These are phyloP conservation scores for Westerdykella aurantiaca DNA, from an alignment of 2,329 filamentous ascomycete species.

Conservation along the genomic window DNA sequence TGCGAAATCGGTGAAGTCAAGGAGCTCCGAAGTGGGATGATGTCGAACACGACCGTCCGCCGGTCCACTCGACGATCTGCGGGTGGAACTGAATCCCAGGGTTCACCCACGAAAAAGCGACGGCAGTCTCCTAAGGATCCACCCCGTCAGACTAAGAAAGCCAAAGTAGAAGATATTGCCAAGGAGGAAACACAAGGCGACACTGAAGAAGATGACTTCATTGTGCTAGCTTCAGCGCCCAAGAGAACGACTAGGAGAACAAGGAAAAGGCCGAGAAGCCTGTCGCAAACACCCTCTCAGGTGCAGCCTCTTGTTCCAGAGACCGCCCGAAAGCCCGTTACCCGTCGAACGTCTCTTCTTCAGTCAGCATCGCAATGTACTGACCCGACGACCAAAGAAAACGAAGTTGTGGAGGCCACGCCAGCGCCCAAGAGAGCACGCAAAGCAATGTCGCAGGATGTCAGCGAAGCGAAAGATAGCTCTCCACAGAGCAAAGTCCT, in stretches of 20 bases:
- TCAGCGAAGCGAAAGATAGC: conserved; percentile 23
- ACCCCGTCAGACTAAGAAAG: conserved; percentile 5
- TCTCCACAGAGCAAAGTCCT: conserved; percentile 17
- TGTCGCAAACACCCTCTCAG: conserved; percentile 3
- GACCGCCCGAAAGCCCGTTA: conserved; percentile 5
- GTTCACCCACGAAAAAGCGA: conserved; percentile 19
- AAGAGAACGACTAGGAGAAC: conserved; percentile 3
- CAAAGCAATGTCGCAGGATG: conserved; percentile 19
- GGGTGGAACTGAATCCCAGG: conserved; percentile 14
- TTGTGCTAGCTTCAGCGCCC: conserved; percentile 30
- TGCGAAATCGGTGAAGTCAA: conserved; percentile 11
- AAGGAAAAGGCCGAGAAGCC: conserved; percentile 18
- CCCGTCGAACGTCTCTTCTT: conserved; percentile 19
- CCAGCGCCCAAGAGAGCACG: conserved; percentile 26
- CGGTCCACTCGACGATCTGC: conserved; percentile 24
- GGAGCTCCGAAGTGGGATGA: conserved; percentile 3
- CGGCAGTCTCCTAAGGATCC: conserved; percentile 12
- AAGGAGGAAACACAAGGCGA: conserved; percentile 4
- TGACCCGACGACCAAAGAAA: conserved; percentile 21
- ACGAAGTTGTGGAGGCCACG: conserved; percentile 21
- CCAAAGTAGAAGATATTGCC: conserved; percentile 14
- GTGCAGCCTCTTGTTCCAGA: conserved; percentile 8
- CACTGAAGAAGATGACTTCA: conserved; percentile 22
- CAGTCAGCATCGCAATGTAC: conserved; percentile 27
- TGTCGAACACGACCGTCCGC: conserved; percentile 16